These are phyloP conservation scores for Smallanthus sonchifolius DNA, from an alignment of 129 eudicot species.

Conservation along the genomic window DNA sequence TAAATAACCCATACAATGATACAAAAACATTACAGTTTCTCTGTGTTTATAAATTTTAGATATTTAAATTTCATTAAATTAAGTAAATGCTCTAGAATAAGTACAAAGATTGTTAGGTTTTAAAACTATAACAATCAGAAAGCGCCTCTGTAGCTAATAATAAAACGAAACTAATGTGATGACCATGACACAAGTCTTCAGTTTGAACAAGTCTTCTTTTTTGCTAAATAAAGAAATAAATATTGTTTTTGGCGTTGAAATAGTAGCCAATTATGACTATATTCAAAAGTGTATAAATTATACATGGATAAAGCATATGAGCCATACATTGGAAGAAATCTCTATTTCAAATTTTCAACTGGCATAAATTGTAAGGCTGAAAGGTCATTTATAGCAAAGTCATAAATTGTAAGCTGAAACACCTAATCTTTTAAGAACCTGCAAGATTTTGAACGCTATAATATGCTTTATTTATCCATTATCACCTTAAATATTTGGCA, in stretches of 20 bases:
- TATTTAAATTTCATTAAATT: background rate
- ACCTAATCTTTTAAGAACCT: background rate
- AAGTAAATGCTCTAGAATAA: background rate
- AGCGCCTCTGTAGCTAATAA: background rate
- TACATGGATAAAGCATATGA: constrained; percentile 10
- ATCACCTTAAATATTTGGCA: background rate
- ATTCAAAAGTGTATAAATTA: background rate
- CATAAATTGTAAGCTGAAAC: background rate
- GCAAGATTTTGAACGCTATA: background rate
- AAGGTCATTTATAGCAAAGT: background rate
- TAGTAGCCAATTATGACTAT: background rate
- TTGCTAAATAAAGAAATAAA: background rate
- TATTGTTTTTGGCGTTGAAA: background rate
- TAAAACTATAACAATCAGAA: background rate
- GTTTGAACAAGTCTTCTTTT: background rate
- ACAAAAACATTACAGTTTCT: background rate
- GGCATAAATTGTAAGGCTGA: background rate
- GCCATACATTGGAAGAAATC: background rate
- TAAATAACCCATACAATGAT: background rate
- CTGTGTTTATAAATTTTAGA: background rate
- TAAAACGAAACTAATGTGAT: background rate
- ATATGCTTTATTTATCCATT: background rate
- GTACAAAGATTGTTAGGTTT: background rate
- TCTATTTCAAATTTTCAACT: background rate
- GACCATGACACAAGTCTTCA: background rate